Evolutionary conservation across 305 asterid species (phyloP).

Genomic region (Fraxinus ornus): DNA sequence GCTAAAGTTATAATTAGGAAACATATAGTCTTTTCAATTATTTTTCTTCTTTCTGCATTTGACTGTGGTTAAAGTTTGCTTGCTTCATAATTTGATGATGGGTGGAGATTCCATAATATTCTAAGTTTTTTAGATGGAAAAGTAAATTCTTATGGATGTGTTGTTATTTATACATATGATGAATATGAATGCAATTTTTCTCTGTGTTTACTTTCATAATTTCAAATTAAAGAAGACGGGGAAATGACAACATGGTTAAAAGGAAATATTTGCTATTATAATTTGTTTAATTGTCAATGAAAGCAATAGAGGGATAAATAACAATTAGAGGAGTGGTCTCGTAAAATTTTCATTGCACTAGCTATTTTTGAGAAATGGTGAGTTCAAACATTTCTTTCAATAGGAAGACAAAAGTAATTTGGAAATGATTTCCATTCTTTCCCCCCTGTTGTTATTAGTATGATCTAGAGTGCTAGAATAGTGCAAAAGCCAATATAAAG

Average conservation of each 20-base stretch:
- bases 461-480: neutral
- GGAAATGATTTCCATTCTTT: neutral
- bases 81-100: neutral
- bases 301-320: neutral
- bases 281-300: neutral
- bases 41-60: neutral
- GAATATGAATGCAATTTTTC: neutral
- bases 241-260: neutral
- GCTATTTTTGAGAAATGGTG: neutral
- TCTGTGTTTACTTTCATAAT: neutral
- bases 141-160: neutral
- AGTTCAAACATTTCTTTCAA: neutral
- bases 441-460: neutral
- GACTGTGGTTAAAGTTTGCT: neutral
- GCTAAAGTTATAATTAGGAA: neutral
- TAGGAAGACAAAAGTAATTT: neutral
- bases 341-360: neutral
- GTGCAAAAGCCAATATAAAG: neutral
- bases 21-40: neutral
- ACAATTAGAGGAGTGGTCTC: neutral
- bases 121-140: neutral
- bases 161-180: neutral
- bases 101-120: neutral
- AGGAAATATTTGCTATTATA: neutral
- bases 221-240: neutral